These are phyloP conservation scores for Prorocentrum cordatum DNA, from an alignment of 169 alveolate genomes.

Conservation along the genomic window DNA sequence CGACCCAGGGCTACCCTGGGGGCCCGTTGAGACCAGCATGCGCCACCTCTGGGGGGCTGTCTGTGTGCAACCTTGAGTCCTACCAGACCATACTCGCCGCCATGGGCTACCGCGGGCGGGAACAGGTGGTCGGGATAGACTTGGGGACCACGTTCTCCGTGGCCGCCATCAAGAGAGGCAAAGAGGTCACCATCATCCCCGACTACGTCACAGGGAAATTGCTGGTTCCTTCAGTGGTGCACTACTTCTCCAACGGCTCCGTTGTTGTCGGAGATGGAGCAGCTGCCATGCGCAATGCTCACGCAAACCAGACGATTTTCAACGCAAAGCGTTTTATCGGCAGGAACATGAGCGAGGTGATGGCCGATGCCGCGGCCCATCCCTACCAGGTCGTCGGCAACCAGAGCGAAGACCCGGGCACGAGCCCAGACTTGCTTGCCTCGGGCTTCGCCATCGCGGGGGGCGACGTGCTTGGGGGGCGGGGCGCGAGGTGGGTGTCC, in stretches of 20 bases:
- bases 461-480: too few relatives aligned
- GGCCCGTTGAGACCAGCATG: too few relatives aligned
- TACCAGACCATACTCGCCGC: conserved; percentile 35
- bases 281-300: not conserved
- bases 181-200: not conserved
- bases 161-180: conserved; percentile 12
- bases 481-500: conserved; percentile 37
- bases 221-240: conserved; percentile 38
- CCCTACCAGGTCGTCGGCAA: too few relatives aligned
- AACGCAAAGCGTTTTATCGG: conserved; percentile 58
- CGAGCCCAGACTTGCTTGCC: too few relatives aligned
- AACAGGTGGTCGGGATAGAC: conserved; percentile 53
- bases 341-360: too few relatives aligned
- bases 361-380: too few relatives aligned
- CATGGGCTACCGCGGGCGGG: conserved; percentile 27
- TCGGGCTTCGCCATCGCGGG: too few relatives aligned
- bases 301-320: conserved; percentile 39
- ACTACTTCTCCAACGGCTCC: conserved; percentile 2
- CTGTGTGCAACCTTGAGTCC: too few relatives aligned
- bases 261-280: conserved; percentile 30
- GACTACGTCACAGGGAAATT: conserved; percentile 27
- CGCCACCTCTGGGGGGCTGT: too few relatives aligned
- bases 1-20: too few relatives aligned
- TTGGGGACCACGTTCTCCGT: conserved; percentile 65
- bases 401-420: too few relatives aligned